Evolutionary conservation across 2,329 filamentous ascomycete genomes (phyloP).

Genomic region (Shiraia sp.): DNA sequence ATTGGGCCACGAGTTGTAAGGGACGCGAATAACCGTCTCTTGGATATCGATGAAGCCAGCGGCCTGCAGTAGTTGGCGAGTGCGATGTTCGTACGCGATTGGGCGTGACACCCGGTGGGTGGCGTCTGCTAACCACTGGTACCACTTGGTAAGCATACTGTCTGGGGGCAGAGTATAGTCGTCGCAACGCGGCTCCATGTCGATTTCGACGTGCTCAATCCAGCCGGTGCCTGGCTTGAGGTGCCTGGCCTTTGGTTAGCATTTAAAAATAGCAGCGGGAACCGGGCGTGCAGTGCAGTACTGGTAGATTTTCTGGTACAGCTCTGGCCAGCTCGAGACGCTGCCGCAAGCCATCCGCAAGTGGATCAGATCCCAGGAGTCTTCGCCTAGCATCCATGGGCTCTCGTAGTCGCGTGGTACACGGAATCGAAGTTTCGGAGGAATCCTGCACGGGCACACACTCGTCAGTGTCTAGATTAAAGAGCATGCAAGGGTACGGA

Average conservation of each 20-base stretch:
- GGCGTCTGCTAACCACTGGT: conserved; percentile 66
- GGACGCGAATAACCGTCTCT: conserved; percentile 69
- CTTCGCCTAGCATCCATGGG: conserved; percentile 68
- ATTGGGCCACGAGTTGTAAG: conserved; percentile 73
- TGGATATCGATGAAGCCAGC: conserved; percentile 81
- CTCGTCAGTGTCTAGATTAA: conserved; percentile 37
- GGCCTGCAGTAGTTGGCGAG: conserved; percentile 62
- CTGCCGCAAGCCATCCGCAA: conserved; percentile 78
- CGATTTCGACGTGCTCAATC: conserved; percentile 88
- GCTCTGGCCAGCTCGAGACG: conserved; percentile 72
- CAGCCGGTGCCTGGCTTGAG: conserved; percentile 74
- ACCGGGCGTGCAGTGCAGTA: conserved; percentile 47
- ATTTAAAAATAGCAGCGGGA: conserved; percentile 2
- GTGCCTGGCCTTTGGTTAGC: conserved; percentile 59
- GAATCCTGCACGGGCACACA: conserved; percentile 64
- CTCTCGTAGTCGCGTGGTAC: conserved; percentile 76
- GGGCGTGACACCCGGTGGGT: conserved; percentile 68
- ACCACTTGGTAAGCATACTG: conserved; percentile 70
- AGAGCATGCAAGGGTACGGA: conserved; percentile 46
- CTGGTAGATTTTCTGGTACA: conserved; percentile 73
- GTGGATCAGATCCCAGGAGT: conserved; percentile 82
- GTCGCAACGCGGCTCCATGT: conserved; percentile 75
- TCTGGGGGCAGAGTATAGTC: conserved; percentile 63
- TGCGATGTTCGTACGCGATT: conserved; percentile 67
- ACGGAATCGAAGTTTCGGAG: conserved; percentile 68